Evolutionary conservation across 2,329 filamentous ascomycete genomes (phyloP), one percentile per base, ranked within the genome.

Genomic region (Penicillium corylophilum): DNA sequence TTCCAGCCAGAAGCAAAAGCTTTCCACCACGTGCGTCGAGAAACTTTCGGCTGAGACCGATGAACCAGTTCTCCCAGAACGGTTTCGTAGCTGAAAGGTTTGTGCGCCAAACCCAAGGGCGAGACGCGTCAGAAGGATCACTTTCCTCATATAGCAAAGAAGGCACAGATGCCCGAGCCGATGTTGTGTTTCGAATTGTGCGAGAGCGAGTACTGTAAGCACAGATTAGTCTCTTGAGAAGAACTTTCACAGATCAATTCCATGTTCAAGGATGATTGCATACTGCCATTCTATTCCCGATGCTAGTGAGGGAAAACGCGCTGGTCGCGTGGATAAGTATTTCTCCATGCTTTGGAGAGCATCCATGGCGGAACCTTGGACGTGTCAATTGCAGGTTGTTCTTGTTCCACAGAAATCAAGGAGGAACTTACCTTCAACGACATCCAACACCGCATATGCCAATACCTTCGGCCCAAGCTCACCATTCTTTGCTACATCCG

Each of bases 1-100:
- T 96, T 16, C 92, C 92, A 3, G 92, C 93, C 28, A 96, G 80
- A 46, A 96, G 74, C 45, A 96, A 75, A 54, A 95, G 71, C 71
- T 96, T 96, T 8, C 91, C 92, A 24, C 90, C 92, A 56, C 82
- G 85, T 0, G 88, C 89, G 46, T 79, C 81, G 39, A 96, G 78
- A 67, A 97, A 99, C 73, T 95, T 96, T 63, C 83, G 83, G 70
- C 90, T 95, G 63, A 97, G 79, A 0, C 91, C 91, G 10, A 83
- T 79, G 66, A 96, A 97, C 93, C 93, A 99, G 59, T 85, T 88
- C 70, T 94, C 87, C 93, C 93, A 99, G 71, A 92, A 97, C 0
- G 88, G 85, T 65, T 95, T 88, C 8, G 94, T 97, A 33, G 84
- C 83, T 0, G 81, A 83, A 23, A 97, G 79, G 66, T 96, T 86